Evolutionary conservation across 768 basidiomycete genomes (phyloP).

Genomic region (Lentinula sp.): DNA sequence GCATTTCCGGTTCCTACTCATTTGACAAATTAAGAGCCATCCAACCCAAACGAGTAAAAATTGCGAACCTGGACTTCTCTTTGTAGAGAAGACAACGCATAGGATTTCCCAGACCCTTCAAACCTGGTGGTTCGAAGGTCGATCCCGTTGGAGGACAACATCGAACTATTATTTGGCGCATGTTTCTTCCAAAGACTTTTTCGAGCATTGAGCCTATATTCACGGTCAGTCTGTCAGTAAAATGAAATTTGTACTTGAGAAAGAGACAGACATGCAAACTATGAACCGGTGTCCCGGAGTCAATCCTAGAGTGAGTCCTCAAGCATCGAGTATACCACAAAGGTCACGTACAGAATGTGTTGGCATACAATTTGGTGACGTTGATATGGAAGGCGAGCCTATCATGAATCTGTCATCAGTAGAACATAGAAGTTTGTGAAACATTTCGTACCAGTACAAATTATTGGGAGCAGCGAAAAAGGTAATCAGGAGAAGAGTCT

Average conservation of each 20-base stretch:
- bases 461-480: conserved; percentile 31
- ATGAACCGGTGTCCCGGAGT: not conserved
- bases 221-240: no score
- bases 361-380: conserved; percentile 42
- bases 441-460: conserved; percentile 28
- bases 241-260: no score
- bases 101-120: not conserved
- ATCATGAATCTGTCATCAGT: not conserved
- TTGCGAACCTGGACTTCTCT: not conserved
- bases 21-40: no score
- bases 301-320: not conserved
- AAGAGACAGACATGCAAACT: conserved; percentile 1
- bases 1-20: not conserved
- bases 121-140: not conserved
- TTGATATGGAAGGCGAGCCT: conserved; percentile 45
- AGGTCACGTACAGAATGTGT: conserved; percentile 38
- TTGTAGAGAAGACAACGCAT: not conserved
- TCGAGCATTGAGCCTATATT: not conserved
- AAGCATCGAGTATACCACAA: not conserved
- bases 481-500: conserved; percentile 30
- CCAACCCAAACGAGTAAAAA: not conserved
- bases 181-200: not conserved
- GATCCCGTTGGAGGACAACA: not conserved
- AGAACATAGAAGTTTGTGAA: not conserved
- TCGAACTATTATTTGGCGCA: not conserved